phyloP scores from a whole-genome alignment of 1,284 basidiomycete species.

The Moesziomyces aphidis region DNA sequence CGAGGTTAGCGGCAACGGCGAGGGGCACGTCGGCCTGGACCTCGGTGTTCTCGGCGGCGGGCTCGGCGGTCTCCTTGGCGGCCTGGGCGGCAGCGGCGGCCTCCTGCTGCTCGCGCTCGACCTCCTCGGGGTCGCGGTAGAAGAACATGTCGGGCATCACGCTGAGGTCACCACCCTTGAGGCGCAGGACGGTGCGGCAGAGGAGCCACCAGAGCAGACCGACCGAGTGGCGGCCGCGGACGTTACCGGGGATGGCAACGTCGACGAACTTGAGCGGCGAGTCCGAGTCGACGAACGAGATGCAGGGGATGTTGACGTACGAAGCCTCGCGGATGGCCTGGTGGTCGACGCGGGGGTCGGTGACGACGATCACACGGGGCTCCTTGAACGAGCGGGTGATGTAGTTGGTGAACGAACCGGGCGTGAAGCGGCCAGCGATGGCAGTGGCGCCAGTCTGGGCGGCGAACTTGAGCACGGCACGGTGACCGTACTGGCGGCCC shows the following conservation, averaged over 20 bases:
- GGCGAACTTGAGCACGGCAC: constrained; percentile 97
- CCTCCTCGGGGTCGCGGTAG: constrained; percentile 99
- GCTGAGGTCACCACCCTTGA: constrained; percentile 94
- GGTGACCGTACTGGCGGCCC: constrained; percentile 97
- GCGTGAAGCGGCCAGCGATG: constrained; percentile 98
- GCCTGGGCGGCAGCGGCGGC: constrained; percentile 72
- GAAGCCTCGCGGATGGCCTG: constrained; percentile 99
- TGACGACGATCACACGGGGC: constrained; percentile 96
- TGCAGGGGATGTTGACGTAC: constrained; percentile 99
- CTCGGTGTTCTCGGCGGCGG: constrained; percentile 73
- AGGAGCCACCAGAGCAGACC: constrained; percentile 99
- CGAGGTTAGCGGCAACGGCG: constrained; percentile 54
- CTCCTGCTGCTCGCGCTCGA: constrained; percentile 95
- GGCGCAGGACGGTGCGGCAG: constrained; percentile 94
- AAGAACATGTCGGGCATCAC: constrained; percentile 99
- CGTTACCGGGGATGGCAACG: constrained; percentile 98
- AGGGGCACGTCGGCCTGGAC: constrained; percentile 72
- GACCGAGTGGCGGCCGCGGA: constrained; percentile 96
- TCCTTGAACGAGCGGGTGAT: constrained; percentile 99
- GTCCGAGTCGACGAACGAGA: constrained; percentile 98
- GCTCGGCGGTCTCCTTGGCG: constrained; percentile 58
- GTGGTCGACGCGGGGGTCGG: constrained; percentile 98
- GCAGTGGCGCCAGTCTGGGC: constrained; percentile 97
- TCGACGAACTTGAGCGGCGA: constrained; percentile 97
- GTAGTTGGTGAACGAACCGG: constrained; percentile 97